Evolutionary conservation across 1,139 yeast genomes (phyloP), one percentile per base, ranked within the genome.

Genomic region (Kurtzmaniella natalensis): DNA sequence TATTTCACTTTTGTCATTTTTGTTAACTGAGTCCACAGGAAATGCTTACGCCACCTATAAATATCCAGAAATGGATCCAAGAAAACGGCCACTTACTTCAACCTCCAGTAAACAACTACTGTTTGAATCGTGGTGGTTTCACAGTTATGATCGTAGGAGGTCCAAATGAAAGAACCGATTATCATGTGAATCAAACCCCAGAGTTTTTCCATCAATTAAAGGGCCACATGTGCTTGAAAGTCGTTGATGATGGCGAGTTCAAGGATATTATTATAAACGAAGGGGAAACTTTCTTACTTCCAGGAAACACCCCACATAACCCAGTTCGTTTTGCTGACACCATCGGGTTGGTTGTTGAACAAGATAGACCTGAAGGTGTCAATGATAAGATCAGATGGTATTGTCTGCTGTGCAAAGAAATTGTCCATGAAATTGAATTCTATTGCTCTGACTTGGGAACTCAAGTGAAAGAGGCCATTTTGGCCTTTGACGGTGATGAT

Each of bases 71-170:
- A 48, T 88, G 96, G 96, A 72, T 89, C 15, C 67, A 68, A 34
- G 95, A 85, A 50, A 85, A 89, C 57, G 65, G 70, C 18, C 77
- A 83, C 43, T 68, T 85, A 18, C 70, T 89, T 27, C 80, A 85
- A 53, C 96, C 96, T 2, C 96, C 96, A 1, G 96, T 89, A 18
- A 88, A 87, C 59, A 89, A 89, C 55, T 89, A 61, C 59, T 86
- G 96, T 51, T 76, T 88, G 22, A 95, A 89, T 54, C 71, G 88
- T 32, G 95, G 94, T 3, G 96, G 96, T 0, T 85, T 85, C 51
- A 88, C 96, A 1, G 86, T 87, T 29, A 89, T 89, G 96, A 76
- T 78, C 33, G 95, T 89, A 2, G 96, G 96, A 6, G 97, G 96
- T 0, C 96, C 96, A 2, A 89, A 89, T 55, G 94, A 81, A 50